Evolutionary conservation across 2,329 filamentous ascomycete genomes (phyloP).

Genomic region (Sporothrix inflata): DNA sequence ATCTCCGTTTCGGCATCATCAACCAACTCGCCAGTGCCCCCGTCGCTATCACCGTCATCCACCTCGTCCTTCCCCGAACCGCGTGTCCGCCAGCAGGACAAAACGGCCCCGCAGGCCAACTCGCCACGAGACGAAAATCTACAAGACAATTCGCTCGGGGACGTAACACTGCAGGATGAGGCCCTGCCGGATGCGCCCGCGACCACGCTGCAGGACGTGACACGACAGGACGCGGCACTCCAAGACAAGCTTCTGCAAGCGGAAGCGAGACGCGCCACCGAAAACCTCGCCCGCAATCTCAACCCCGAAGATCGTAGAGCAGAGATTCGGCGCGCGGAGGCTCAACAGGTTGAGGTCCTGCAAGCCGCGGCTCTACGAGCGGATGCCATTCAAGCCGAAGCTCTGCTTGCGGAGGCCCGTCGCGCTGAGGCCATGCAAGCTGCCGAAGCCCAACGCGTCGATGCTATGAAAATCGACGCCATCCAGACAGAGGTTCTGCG

Average conservation of each 20-base stretch:
- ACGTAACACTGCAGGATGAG: constrained; percentile 8
- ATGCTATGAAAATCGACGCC: constrained; percentile 10
- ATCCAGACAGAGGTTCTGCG: background rate
- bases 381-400: background rate
- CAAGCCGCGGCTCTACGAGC: background rate
- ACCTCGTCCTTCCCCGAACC: background rate
- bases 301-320: background rate
- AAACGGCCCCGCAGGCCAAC: background rate
- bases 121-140: background rate
- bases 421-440: constrained; percentile 4
- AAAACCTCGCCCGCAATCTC: background rate
- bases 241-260: background rate
- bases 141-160: background rate
- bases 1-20: background rate
- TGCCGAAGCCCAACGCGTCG: background rate
- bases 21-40: background rate
- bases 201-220: constrained; percentile 8
- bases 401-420: constrained; percentile 1
- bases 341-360: background rate
- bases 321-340: background rate
- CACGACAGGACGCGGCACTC: constrained; percentile 17
- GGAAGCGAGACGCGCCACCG: background rate
- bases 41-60: background rate
- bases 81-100: background rate
- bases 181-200: background rate